phyloP scores from a whole-genome alignment of 2,329 filamentous ascomycete genomes.

The Arthrinium puccinioides region DNA sequence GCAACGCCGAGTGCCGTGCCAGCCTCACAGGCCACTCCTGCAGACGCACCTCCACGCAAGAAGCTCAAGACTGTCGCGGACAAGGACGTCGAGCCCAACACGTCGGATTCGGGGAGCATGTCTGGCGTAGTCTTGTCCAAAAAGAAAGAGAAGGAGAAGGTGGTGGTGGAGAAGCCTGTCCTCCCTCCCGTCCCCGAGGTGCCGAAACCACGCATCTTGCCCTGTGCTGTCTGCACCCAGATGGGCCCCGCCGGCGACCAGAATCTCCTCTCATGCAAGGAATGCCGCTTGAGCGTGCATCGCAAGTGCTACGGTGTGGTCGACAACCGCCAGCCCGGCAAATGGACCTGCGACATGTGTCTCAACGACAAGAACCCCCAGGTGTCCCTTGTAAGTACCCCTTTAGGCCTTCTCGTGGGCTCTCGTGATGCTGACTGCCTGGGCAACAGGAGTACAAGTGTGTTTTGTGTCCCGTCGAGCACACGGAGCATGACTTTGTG shows the following conservation, averaged over 20 bases:
- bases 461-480: conserved; percentile 78
- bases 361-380: conserved; percentile 86
- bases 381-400: conserved; percentile 70
- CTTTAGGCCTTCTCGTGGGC: neutral
- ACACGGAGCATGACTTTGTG: conserved; percentile 75
- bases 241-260: conserved; percentile 65
- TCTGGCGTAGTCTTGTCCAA: conserved; percentile 32
- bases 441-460: conserved; percentile 82
- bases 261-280: conserved; percentile 65
- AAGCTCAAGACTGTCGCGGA: conserved; percentile 53
- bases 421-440: conserved; percentile 14
- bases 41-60: conserved; percentile 54
- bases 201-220: conserved; percentile 69
- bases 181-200: conserved; percentile 65
- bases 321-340: conserved; percentile 60
- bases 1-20: conserved; percentile 18
- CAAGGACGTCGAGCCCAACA: conserved; percentile 39
- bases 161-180: conserved; percentile 47
- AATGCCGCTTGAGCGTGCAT: conserved; percentile 89
- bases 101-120: conserved; percentile 38
- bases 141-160: conserved; percentile 50
- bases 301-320: conserved; percentile 84
- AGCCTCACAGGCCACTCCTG: conserved; percentile 17
- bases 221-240: conserved; percentile 78
- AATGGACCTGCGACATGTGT: conserved; percentile 97